These are phyloP conservation scores for Sugiyamaella smithiae DNA, from an alignment of 805 yeast species.

Conservation along the genomic window DNA sequence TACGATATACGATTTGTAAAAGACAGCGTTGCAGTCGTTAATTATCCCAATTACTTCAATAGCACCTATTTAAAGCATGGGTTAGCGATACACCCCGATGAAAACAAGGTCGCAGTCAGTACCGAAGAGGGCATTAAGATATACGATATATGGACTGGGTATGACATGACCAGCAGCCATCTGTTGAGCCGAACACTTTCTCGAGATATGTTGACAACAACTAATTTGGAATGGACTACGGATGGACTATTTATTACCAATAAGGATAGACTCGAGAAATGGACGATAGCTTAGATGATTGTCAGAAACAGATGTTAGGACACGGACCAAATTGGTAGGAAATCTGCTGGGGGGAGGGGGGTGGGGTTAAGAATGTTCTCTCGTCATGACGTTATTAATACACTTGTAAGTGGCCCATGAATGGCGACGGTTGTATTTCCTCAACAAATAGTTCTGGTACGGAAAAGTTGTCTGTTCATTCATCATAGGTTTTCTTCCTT, in stretches of 20 bases:
- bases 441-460: too few species aligned
- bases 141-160: slow-evolving; percentile 8
- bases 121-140: slow-evolving; percentile 11
- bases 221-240: neutral
- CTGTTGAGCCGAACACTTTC: neutral
- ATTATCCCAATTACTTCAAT: slow-evolving; percentile 14
- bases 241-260: neutral
- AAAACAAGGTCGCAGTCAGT: slow-evolving; percentile 16
- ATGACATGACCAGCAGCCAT: neutral
- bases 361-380: too few species aligned
- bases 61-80: slow-evolving; percentile 13
- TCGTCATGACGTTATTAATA: too few species aligned
- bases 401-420: too few species aligned
- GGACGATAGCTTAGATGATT: too few species aligned
- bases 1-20: slow-evolving; percentile 14
- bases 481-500: too few species aligned
- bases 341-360: too few species aligned
- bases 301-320: too few species aligned
- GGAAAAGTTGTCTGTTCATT: too few species aligned
- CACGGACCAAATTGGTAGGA: too few species aligned
- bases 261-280: neutral
- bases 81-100: slow-evolving; percentile 14
- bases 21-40: neutral
- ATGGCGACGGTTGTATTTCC: too few species aligned
- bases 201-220: neutral